Percentiles rank a stretch among this genome's conserved stretches.
phyloP scores from a whole-genome alignment of 2,329 filamentous ascomycete species.

The Penicillium corylophilum region DNA sequence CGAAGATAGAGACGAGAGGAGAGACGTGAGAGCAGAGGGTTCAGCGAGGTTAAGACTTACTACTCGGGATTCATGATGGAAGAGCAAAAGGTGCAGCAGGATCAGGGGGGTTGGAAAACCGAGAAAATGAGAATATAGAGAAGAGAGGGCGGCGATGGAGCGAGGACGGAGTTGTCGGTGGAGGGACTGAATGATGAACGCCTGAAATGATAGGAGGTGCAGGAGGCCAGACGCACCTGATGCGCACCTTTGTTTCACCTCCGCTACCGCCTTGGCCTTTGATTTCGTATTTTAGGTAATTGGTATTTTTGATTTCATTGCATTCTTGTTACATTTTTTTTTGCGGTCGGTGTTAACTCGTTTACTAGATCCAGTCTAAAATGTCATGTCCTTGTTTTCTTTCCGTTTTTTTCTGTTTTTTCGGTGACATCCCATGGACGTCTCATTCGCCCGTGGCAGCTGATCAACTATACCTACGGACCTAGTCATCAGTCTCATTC shows the following conservation, averaged over 20 bases:
- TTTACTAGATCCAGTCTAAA: background rate
- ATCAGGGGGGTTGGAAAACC: background rate
- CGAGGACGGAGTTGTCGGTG: slow-evolving; percentile 14
- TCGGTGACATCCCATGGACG: slow-evolving; percentile 4
- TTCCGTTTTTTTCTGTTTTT: background rate
- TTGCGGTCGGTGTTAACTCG: background rate
- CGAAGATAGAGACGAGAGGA: slow-evolving; percentile 6
- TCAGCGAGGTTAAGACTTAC: slow-evolving; percentile 34
- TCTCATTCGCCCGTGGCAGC: slow-evolving; percentile 8
- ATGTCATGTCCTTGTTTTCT: background rate
- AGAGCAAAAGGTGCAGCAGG: slow-evolving; percentile 5
- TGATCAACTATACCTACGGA: slow-evolving; percentile 4
- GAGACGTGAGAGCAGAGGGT: slow-evolving; percentile 5
- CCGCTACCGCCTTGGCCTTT: slow-evolving; percentile 6
- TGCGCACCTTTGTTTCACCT: slow-evolving; percentile 27
- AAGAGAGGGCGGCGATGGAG: slow-evolving; percentile 16
- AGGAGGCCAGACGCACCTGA: slow-evolving; percentile 27
- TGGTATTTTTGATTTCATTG: background rate
- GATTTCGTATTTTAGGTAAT: background rate
- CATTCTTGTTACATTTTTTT: background rate
- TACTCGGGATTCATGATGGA: slow-evolving; percentile 52
- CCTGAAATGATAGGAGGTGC: slow-evolving; percentile 33
- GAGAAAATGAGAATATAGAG: background rate
- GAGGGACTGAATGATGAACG: slow-evolving; percentile 28
- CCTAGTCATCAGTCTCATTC: background rate